phyloP scores from a whole-genome alignment of 768 basidiomycete species.

The Lactifluus pinguis region DNA sequence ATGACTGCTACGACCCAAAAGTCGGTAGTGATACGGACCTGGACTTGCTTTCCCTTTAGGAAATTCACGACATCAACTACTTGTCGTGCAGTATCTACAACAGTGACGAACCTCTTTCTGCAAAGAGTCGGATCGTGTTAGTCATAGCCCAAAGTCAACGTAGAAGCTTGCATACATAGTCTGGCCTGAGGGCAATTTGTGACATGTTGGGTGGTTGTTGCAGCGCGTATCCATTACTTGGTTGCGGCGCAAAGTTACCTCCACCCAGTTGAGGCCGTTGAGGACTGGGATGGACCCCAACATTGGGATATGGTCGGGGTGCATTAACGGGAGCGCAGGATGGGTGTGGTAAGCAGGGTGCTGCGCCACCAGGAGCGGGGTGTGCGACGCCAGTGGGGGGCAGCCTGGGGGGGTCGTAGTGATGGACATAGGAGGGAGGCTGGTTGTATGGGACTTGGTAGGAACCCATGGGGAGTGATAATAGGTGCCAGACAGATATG shows the following conservation, averaged over 20 bases:
- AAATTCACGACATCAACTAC: background rate
- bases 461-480: background rate
- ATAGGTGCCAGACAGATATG: background rate
- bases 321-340: too few species aligned
- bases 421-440: background rate
- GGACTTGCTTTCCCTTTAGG: constrained; percentile 23
- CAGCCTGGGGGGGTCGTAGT: background rate
- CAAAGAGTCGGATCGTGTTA: background rate
- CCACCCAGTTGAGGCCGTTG: background rate
- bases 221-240: background rate
- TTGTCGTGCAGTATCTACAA: background rate
- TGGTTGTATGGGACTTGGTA: background rate
- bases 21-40: constrained; percentile 24
- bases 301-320: background rate
- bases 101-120: constrained; percentile 1
- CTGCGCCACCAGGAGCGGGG: background rate
- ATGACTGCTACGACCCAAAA: constrained; percentile 29
- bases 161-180: background rate
- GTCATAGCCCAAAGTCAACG: background rate
- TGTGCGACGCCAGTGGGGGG: background rate
- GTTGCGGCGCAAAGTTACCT: background rate
- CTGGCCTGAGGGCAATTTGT: background rate
- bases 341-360: too few species aligned
- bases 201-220: background rate
- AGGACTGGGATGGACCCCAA: background rate